Evolutionary conservation across 768 basidiomycete species (phyloP).

Genomic region (Nidularia pulvinata): DNA sequence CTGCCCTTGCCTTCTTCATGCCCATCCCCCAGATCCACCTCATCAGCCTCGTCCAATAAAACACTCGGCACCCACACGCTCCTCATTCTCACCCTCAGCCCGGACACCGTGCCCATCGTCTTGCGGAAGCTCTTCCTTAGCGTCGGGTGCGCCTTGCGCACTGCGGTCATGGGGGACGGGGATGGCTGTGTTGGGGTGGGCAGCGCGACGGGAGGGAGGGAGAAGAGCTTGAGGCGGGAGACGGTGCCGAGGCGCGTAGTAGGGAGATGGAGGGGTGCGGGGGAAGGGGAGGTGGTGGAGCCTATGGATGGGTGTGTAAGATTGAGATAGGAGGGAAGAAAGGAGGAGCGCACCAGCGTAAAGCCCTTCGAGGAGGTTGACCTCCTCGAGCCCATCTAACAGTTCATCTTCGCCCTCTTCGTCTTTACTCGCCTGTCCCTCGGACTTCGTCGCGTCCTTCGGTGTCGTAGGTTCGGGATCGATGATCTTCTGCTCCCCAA

Average conservation of each 20-base stretch:
- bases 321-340: not conserved
- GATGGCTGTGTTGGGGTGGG: constrained; percentile 39
- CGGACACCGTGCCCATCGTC: constrained; percentile 75
- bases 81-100: constrained; percentile 92
- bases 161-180: constrained; percentile 48
- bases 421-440: too few relatives aligned
- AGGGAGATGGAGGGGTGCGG: constrained; percentile 46
- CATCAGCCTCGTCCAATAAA: constrained; percentile 50
- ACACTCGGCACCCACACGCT: constrained; percentile 91
- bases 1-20: too few relatives aligned
- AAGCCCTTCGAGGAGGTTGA: constrained; percentile 57
- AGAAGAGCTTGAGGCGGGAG: constrained; percentile 67
- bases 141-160: constrained; percentile 56
- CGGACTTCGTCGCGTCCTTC: constrained; percentile 14
- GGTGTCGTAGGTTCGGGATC: constrained; percentile 27
- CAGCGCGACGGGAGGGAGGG: constrained; percentile 50
- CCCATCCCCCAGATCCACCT: constrained; percentile 20
- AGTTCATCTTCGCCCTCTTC: constrained; percentile 33
- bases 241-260: constrained; percentile 70
- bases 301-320: not conserved
- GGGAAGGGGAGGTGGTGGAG: too few relatives aligned
- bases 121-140: constrained; percentile 87
- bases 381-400: constrained; percentile 54
- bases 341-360: constrained; percentile 47
- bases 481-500: constrained; percentile 30